Evolutionary conservation across 495 filamentous ascomycete species (phyloP), one percentile per base, ranked within the genome.

Genomic region (Neurospora cerealis): DNA sequence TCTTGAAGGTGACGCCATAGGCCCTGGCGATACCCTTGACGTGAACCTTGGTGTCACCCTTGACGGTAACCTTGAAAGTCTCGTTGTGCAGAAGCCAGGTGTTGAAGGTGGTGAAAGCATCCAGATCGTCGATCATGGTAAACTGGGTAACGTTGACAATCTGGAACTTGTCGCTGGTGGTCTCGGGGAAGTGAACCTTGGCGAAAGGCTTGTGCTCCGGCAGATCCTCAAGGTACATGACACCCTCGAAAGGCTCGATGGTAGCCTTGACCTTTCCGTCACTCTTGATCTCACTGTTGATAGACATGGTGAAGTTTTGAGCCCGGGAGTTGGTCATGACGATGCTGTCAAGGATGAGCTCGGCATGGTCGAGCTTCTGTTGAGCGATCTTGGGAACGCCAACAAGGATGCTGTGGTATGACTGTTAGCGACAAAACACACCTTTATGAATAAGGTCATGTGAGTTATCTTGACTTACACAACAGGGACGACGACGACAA

Each of bases 301-400:
- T 86, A 71, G 85, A 78, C 74, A 94, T 84, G 70, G 85, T 81
- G 76, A 93, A 82, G 34, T 85, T 87, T 17, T 88, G 78, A 8
- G 88, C 80, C 37, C 87, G 83, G 4, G 92, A 91, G 39, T 91
- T 80, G 66, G 85, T 85, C 79, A 93, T 83, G 13, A 83, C 69
- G 77, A 94, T 87, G 70, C 82, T 78, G 19, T 86, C 85, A 77
- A 95, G 81, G 34, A 84, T 83, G 62, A 94, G 84, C 19, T 84
- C 86, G 24, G 93, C 90, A 28, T 88, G 80, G 76, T 92, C 87
- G 74, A 94, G 85, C 78, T 89, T 89, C 66, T 83, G 44, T 79
- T 94, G 92, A 32, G 92, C 91, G 72, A 93, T 92, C 71, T 88
- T 86, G 70, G 92, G 92, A 54, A 93, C 90, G 6, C 81, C 92